Evolutionary conservation across 2,329 filamentous ascomycete species (phyloP).

Genomic region (Penicillium sp.): DNA sequence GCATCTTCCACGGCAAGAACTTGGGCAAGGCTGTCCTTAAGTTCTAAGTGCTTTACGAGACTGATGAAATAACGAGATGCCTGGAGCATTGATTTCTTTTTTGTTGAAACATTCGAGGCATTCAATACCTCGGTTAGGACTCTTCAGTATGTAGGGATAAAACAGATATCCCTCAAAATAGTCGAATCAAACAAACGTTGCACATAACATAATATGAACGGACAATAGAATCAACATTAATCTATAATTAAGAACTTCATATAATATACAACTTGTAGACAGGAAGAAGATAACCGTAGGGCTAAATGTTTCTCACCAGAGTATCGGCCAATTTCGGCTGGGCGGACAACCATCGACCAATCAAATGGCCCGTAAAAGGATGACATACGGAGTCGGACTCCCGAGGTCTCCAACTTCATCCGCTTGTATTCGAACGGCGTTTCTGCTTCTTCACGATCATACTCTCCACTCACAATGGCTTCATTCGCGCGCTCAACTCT

Average conservation of each 20-base stretch:
- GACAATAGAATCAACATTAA: background rate
- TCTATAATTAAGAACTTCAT: background rate
- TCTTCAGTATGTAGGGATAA: background rate
- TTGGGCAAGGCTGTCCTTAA: conserved; percentile 83
- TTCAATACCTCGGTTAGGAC: conserved; percentile 18
- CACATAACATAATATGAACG: background rate
- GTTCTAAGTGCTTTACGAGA: conserved; percentile 46
- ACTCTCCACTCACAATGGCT: conserved; percentile 37
- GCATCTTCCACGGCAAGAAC: conserved; percentile 74
- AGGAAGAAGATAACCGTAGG: conserved; percentile 14
- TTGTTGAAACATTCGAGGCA: background rate
- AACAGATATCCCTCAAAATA: background rate
- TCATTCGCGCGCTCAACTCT: conserved; percentile 41
- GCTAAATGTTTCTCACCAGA: conserved; percentile 15
- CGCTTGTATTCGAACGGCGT: conserved; percentile 20
- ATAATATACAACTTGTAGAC: background rate
- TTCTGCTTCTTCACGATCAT: conserved; percentile 17
- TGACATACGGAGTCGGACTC: conserved; percentile 41
- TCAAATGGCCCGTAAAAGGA: conserved; percentile 36
- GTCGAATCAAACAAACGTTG: background rate
- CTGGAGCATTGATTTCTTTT: conserved; percentile 6
- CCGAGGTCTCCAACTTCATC: conserved; percentile 40
- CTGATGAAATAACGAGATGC: conserved; percentile 15
- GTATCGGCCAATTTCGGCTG: conserved; percentile 42
- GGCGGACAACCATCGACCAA: conserved; percentile 35